Evolutionary conservation across 1,284 basidiomycete genomes (phyloP), one percentile per base, ranked within the genome.

Genomic region (Irpex lacteus): DNA sequence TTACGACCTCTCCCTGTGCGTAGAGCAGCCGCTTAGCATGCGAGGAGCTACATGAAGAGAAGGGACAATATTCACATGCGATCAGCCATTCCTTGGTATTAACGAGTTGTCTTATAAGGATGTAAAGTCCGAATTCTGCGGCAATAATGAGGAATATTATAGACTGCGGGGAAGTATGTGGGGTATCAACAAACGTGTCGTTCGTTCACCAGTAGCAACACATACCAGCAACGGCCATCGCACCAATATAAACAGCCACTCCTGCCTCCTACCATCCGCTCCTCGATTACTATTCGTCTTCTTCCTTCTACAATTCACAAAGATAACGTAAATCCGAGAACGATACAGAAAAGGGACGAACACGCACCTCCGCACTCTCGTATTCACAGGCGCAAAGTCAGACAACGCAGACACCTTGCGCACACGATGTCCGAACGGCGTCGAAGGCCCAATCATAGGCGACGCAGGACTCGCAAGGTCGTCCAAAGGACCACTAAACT

Each of bases 31-130:
- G 7, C 44, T 15, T 47, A 47, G 18, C 44, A 47, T 47, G 18
- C 44, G 18, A 18, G 44, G 18, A 37, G 53, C 26, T 32, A 59
- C 5, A 34, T 34, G 32, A 54, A 32, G 18, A 53, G 37, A 18
- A 37, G 52, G 15, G 18, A 18, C 5, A 19, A 9, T 34, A 77
- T 90, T 73, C 71, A 95, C 95, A 98, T 60, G 94, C 93, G 26
- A 92, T 87, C 56, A 95, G 74, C 87, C 90, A 96, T 77, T 98
- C 95, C 72, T 95, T 92, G n/a, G 92, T 84, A 72, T 96, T 96
- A 50, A 98, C 97, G 15, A 96, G 74, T 75, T 98, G 96, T 47
- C 97, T 84, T 57, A 95, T 94, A 32, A 93, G 68, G 50, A 98
- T 87, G 73, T 98, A 96, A 37, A 92, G 78, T 13, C 92, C 81